Base-by-base conservation (phyloP, 1,284 basidiomycete genomes). In the Cystobasidium pallidum region DNA sequence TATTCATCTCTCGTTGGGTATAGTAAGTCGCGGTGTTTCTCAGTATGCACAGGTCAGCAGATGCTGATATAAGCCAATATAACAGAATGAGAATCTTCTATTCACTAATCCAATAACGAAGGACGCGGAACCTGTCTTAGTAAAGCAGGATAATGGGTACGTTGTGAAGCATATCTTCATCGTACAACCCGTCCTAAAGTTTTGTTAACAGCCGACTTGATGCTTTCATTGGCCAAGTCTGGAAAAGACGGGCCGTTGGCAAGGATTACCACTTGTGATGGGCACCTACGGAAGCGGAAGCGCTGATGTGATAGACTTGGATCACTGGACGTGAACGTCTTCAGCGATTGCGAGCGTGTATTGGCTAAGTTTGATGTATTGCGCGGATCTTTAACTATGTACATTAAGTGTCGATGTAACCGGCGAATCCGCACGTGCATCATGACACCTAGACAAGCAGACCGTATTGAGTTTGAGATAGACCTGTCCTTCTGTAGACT, bases 1-100 rank as follows among this genome's bases (percentile, higher is more conserved):
- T 3, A 76, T 77, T 59, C 75, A 77, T 49, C 67, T 77, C 15
- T 76, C 76, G 1, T 74, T 77, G 45, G 76, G 76, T 3, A 45
- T 76, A 47, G 66, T 57, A 32, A 63, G 68, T 57, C 19, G 4
- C 7, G n/a, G 15, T 28, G 13, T 19, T 43, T 7, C 17, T 39
- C 36, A 13, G 13, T 6, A 32, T 8, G 11, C 10, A 24, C 34
- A 47, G 61, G 1, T 28, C 3, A 10, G 13, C 30, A 51, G 6
- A 36, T 19, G 2, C 36, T 66, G 30, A 36, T 32, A 19, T 21
- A 32, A 30, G 36, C 45, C 8, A 34, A 1, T 39, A 1, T n/a
- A 21, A 15, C 59, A 71, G 68, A 58, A 63, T 19, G 67, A 75
- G 30, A 73, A 72, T 34, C 41, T 77, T 28, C 52, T 77, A 3